Base-by-base conservation (phyloP, 1,284 basidiomycete species). In the Rhodotorula sp. region DNA sequence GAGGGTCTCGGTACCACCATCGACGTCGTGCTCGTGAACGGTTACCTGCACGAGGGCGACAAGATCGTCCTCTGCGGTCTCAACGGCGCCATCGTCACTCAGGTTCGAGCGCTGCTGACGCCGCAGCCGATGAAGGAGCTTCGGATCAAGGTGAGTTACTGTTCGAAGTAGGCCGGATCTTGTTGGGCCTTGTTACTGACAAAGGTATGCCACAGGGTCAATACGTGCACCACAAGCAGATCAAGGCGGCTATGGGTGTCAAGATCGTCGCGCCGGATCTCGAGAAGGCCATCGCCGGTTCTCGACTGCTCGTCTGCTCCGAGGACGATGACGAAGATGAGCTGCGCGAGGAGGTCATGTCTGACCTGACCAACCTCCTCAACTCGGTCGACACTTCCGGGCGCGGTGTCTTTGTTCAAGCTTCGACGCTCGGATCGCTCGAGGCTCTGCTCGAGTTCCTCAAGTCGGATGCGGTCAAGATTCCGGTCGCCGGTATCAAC, bases 211-310 rank as follows among this genome's bases (percentile, higher is more conserved):
- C 63, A 0, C 70, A 95, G 93, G 96, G 94, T 46, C 88, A 89
- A 64, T 99, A 99, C 80, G 93, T 99, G 59, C 97, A 99, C 80
- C 91, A 99, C 85, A 97, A 96, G 84, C 90, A 93, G 82, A 93
- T 99, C 82, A 98, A 96, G 84, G 97, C 97, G 5, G 95, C 97
- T 7, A 86, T 98, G 65, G 97, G 97, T 83, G 91, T 99, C 82
- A 99, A 99, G 85, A 90, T 99, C 76, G 87, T 90, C 43, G 97
- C 93, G 0, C 91, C 96, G 1, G 96, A 97, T 81, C 88, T 99
- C 46, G 97, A 99, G 80, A 98, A 98, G 83, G 96, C 97, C n/a
- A 97, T 99, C 75, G 95, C 96, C 70, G 97, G 97, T 80, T 98
- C 96, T 59, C 89, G 94, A 21, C 84, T 99, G 71, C 87, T 98